Percentiles rank a stretch among this genome's conserved stretches.
Conservation (phyloP, 495 filamentous ascomycete species). For the Penicillium antarcticum region DNA sequence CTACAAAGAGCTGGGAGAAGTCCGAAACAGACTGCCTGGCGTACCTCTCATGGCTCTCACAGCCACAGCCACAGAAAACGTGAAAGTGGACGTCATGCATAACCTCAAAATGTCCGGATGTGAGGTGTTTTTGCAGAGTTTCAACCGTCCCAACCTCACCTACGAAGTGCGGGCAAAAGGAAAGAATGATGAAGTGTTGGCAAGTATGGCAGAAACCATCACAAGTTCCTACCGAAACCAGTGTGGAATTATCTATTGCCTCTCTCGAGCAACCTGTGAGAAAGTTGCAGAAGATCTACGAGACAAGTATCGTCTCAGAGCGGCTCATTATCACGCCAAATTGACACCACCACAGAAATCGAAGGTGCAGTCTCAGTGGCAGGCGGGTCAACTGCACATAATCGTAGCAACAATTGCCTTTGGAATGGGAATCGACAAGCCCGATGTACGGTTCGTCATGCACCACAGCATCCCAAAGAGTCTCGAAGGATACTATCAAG, state of each 20-base stretch:
- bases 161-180: conserved; percentile 73
- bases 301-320: conserved; percentile 60
- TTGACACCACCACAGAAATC: conserved; percentile 62
- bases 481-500: conserved; percentile 97
- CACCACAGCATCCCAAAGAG: conserved; percentile 90
- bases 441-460: conserved; percentile 92
- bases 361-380: conserved; percentile 75
- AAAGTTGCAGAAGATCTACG: conserved; percentile 66
- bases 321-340: conserved; percentile 81
- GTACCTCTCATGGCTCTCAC: conserved; percentile 93
- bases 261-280: conserved; percentile 82
- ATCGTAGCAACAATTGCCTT: conserved; percentile 99
- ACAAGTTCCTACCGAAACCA: conserved; percentile 59
- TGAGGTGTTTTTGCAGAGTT: conserved; percentile 79
- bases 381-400: conserved; percentile 71
- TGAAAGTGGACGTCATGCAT: conserved; percentile 83
- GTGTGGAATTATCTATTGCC: conserved; percentile 91
- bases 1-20: conserved; percentile 78
- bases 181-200: conserved; percentile 52
- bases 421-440: conserved; percentile 98
- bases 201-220: conserved; percentile 71
- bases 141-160: conserved; percentile 87
- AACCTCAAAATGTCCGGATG: conserved; percentile 80
- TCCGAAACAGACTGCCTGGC: conserved; percentile 64
- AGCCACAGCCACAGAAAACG: conserved; percentile 89